Percentiles rank a stretch among this genome's conserved stretches.
phyloP scores from a whole-genome alignment of 805 yeast genomes.

The Saturnispora besseyi region DNA sequence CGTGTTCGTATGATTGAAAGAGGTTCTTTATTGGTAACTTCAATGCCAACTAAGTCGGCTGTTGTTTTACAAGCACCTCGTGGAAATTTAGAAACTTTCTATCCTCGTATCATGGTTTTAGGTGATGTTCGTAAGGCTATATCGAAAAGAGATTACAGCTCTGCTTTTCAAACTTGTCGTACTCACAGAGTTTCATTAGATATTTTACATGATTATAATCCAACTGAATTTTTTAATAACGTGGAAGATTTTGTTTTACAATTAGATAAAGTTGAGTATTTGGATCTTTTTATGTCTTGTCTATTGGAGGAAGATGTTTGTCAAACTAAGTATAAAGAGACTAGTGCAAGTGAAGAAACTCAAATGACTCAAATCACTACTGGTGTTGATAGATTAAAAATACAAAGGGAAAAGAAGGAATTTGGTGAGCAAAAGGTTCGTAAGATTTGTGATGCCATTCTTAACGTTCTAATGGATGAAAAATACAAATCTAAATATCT shows the following conservation, averaged over 20 bases:
- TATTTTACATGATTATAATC: slow-evolving; percentile 79
- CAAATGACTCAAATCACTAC: background rate
- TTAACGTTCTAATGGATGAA: slow-evolving; percentile 45
- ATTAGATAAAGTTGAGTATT: slow-evolving; percentile 60
- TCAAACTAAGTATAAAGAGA: slow-evolving; percentile 72
- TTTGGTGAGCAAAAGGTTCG: slow-evolving; percentile 46
- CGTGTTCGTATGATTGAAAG: slow-evolving; percentile 83
- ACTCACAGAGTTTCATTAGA: slow-evolving; percentile 89
- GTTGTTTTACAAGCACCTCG: slow-evolving; percentile 90
- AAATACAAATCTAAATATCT: slow-evolving; percentile 48
- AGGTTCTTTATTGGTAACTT: slow-evolving; percentile 77
- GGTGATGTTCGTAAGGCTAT: slow-evolving; percentile 72
- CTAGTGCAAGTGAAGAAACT: slow-evolving; percentile 27
- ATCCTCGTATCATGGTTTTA: slow-evolving; percentile 86
- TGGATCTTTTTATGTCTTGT: slow-evolving; percentile 83
- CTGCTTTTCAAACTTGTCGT: slow-evolving; percentile 80
- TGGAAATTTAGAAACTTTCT: slow-evolving; percentile 90
- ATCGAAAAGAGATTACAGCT: slow-evolving; percentile 42
- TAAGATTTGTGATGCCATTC: slow-evolving; percentile 62
- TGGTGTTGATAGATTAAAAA: slow-evolving; percentile 5
- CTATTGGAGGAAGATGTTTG: slow-evolving; percentile 82
- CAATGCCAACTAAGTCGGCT: slow-evolving; percentile 72
- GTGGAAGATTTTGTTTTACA: slow-evolving; percentile 61
- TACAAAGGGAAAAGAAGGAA: slow-evolving; percentile 9
- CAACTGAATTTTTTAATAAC: slow-evolving; percentile 55